Evolutionary conservation across 2,329 filamentous ascomycete genomes (phyloP).

Genomic region (Talaromyces sp.): DNA sequence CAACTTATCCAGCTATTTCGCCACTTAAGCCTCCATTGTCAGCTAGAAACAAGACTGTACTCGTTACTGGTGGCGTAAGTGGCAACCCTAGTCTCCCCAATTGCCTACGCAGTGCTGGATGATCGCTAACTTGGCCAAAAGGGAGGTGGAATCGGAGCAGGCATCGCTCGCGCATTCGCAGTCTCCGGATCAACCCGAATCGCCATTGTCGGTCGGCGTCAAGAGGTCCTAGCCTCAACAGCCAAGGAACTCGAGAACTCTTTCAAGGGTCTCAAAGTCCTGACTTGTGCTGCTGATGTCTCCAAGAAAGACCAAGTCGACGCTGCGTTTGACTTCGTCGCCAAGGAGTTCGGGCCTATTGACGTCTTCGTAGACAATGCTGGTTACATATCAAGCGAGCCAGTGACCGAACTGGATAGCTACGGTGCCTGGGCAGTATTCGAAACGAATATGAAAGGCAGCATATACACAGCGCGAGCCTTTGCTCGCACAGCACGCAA

Average conservation of each 20-base stretch:
- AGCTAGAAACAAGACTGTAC: not conserved
- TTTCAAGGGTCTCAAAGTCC: not conserved
- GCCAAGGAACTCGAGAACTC: not conserved
- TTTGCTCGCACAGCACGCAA: not conserved
- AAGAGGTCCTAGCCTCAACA: not conserved
- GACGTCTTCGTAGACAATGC: constrained; percentile 2
- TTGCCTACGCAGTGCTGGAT: not conserved
- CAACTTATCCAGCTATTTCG: not conserved
- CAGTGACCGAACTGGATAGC: not conserved
- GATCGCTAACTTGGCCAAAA: not conserved
- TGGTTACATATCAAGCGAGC: not conserved
- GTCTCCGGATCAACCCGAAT: not conserved
- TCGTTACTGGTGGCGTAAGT: constrained; percentile 4
- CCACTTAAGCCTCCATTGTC: not conserved
- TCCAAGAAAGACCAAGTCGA: not conserved
- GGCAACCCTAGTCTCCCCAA: too few species aligned
- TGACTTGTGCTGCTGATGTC: not conserved
- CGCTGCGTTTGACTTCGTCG: not conserved
- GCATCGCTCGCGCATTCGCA: constrained; percentile 2
- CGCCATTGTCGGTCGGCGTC: not conserved
- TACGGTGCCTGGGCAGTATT: not conserved
- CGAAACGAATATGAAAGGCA: not conserved
- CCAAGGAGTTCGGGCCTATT: not conserved
- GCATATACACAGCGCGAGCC: not conserved
- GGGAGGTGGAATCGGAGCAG: not conserved